Conservation (phyloP, 2,329 filamentous ascomycete species). For the Verticillium tricorpus region DNA sequence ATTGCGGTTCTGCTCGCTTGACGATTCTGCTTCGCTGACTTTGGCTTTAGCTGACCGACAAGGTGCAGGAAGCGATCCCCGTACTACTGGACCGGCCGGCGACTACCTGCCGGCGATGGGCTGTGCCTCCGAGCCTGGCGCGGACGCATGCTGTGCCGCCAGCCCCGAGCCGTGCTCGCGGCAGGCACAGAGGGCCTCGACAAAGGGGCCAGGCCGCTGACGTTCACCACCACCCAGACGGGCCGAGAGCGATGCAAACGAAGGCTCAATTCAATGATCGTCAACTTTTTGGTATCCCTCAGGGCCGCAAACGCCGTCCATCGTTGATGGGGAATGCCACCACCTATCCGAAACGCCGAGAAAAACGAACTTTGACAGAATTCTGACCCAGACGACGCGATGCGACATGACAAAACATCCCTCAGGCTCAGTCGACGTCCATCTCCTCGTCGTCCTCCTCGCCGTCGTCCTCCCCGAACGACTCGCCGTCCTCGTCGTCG, state of each 20-base stretch:
- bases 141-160: background rate
- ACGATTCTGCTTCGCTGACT: background rate
- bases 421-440: constrained; percentile 23
- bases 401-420: background rate
- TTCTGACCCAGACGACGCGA: background rate
- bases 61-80: too few relatives aligned
- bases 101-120: too few relatives aligned
- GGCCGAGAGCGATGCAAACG: background rate
- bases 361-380: background rate
- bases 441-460: constrained; percentile 23
- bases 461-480: background rate
- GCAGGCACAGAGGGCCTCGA: too few relatives aligned
- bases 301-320: constrained; percentile 2
- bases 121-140: background rate
- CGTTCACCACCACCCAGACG: background rate
- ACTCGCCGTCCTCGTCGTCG: constrained; percentile 15
- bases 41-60: background rate
- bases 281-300: background rate
- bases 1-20: background rate
- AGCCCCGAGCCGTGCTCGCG: background rate
- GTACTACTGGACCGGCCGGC: too few relatives aligned
- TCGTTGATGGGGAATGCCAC: background rate
- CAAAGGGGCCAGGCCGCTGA: background rate
- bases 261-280: background rate
- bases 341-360: constrained; percentile 1